phyloP scores from a whole-genome alignment of 345 rosid genomes.

The Sisymbrium irio region DNA sequence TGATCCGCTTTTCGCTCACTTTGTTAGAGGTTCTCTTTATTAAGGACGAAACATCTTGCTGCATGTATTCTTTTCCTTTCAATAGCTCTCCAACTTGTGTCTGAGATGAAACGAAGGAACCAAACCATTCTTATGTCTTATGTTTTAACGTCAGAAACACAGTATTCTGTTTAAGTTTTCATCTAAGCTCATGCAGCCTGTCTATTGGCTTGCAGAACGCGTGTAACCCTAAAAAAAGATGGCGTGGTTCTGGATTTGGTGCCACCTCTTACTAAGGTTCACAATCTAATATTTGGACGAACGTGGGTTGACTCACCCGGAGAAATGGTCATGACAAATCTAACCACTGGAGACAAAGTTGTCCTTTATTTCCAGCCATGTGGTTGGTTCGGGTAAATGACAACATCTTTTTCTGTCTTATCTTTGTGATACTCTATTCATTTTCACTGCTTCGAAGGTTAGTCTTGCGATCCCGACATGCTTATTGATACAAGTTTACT shows the following conservation, averaged over 20 bases:
- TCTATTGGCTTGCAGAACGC: slow-evolving; percentile 47
- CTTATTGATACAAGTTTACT: not conserved
- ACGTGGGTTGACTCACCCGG: slow-evolving; percentile 83
- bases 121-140: not conserved
- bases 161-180: not conserved
- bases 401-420: not conserved
- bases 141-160: not conserved
- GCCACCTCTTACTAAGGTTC: slow-evolving; percentile 71
- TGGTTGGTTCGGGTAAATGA: slow-evolving; percentile 77
- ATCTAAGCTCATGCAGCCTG: slow-evolving; percentile 11
- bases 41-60: not conserved
- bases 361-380: slow-evolving; percentile 78
- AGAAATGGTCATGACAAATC: slow-evolving; percentile 75
- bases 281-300: slow-evolving; percentile 77
- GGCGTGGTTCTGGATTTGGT: slow-evolving; percentile 74
- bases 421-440: not conserved
- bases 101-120: not conserved
- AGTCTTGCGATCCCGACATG: not conserved
- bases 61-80: not conserved
- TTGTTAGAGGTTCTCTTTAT: not conserved
- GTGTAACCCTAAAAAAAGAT: slow-evolving; percentile 63
- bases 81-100: not conserved
- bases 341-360: slow-evolving; percentile 75
- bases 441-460: not conserved
- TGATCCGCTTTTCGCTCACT: not conserved